Evolutionary conservation across 2,329 filamentous ascomycete species (phyloP).

Genomic region (Elsinoe arachidis): DNA sequence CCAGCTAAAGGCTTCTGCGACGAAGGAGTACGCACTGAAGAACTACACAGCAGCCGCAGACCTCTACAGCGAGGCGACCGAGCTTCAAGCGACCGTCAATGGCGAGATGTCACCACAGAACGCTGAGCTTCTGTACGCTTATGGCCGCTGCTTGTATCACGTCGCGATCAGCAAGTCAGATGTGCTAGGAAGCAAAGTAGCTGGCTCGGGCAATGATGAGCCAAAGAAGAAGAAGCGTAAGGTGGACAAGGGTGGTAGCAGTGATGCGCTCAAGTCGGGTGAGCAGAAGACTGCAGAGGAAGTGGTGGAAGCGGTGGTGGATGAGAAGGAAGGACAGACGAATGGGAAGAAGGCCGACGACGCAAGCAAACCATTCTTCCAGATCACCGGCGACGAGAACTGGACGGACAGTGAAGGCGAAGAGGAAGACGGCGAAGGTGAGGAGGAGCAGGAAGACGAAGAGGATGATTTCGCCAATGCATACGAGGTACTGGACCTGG

Average conservation of each 20-base stretch:
- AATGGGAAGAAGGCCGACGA: slow-evolving; percentile 28
- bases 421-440: slow-evolving; percentile 39
- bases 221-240: slow-evolving; percentile 42
- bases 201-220: slow-evolving; percentile 44
- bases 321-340: slow-evolving; percentile 38
- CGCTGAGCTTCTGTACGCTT: slow-evolving; percentile 87
- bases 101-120: slow-evolving; percentile 87
- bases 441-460: slow-evolving; percentile 39
- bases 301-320: slow-evolving; percentile 31
- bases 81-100: slow-evolving; percentile 83
- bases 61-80: slow-evolving; percentile 77
- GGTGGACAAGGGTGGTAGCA: slow-evolving; percentile 23
- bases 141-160: slow-evolving; percentile 88
- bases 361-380: slow-evolving; percentile 70
- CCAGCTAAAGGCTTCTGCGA: slow-evolving; percentile 71
- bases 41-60: slow-evolving; percentile 81
- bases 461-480: slow-evolving; percentile 57
- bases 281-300: slow-evolving; percentile 37
- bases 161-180: slow-evolving; percentile 92
- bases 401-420: slow-evolving; percentile 73
- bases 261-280: slow-evolving; percentile 26
- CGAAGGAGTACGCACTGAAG: slow-evolving; percentile 79
- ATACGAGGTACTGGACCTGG: slow-evolving; percentile 55
- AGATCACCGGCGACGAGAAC: slow-evolving; percentile 90
- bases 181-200: slow-evolving; percentile 76